Evolutionary conservation across 1,139 yeast genomes (phyloP).

Genomic region (Taphrina flavorubra): DNA sequence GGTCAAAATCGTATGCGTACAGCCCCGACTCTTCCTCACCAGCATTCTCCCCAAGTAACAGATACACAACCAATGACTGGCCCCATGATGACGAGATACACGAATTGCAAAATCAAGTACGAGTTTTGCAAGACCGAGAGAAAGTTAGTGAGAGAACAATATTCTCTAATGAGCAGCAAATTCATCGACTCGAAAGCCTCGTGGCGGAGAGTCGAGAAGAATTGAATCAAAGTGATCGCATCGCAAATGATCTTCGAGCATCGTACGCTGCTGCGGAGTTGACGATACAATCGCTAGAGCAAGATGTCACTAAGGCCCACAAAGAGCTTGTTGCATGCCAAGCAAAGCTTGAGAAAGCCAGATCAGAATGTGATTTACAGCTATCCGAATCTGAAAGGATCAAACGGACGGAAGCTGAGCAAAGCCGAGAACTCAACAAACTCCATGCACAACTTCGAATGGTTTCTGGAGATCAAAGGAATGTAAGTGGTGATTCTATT

Average conservation of each 20-base stretch:
- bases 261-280: slow-evolving; percentile 11
- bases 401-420: background rate
- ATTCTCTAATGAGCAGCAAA: slow-evolving; percentile 22
- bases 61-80: background rate
- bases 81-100: background rate
- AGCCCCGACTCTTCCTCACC: slow-evolving; percentile 4
- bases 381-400: background rate
- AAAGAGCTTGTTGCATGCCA: slow-evolving; percentile 5
- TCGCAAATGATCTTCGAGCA: slow-evolving; percentile 11
- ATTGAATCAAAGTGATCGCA: slow-evolving; percentile 3
- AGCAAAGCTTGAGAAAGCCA: background rate
- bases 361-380: background rate
- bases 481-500: background rate
- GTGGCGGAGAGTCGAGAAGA: slow-evolving; percentile 12
- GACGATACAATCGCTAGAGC: slow-evolving; percentile 20
- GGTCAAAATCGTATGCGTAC: background rate
- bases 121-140: slow-evolving; percentile 27
- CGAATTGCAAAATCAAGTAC: slow-evolving; percentile 16
- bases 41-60: background rate
- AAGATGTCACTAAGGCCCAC: slow-evolving; percentile 11
- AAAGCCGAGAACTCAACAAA: background rate
- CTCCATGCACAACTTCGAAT: slow-evolving; percentile 4
- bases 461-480: slow-evolving; percentile 12
- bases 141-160: slow-evolving; percentile 26
- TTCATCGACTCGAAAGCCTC: slow-evolving; percentile 17